Conservation (phyloP, 257 asterid species). For the Nicotiana knightiana region DNA sequence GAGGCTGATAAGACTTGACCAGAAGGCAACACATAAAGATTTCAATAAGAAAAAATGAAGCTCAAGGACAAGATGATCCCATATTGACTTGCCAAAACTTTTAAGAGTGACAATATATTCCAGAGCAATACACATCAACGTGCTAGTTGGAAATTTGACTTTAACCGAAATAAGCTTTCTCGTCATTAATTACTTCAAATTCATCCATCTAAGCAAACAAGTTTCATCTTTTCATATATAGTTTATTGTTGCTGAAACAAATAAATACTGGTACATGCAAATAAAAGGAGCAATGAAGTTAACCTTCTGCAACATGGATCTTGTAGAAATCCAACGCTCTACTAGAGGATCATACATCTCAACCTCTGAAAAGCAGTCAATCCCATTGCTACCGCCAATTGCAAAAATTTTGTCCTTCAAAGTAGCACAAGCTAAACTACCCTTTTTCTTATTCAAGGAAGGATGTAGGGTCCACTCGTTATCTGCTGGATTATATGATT, state of each 20-base stretch:
- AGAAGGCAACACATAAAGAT: neutral
- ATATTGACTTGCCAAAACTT: neutral
- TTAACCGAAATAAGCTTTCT: neutral
- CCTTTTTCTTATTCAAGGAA: conserved; percentile 48
- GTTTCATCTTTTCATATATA: neutral
- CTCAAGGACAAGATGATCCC: neutral
- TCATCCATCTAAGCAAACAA: neutral
- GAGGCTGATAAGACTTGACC: neutral
- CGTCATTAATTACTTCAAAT: neutral
- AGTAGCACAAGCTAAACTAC: conserved; percentile 68
- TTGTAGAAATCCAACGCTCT: conserved; percentile 70
- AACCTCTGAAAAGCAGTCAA: conserved; percentile 51
- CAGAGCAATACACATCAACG: neutral
- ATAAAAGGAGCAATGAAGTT: neutral
- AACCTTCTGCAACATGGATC: conserved; percentile 82
- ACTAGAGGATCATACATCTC: conserved; percentile 70
- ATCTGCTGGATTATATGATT: conserved; percentile 49
- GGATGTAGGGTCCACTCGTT: conserved; percentile 57
- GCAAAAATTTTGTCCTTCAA: conserved; percentile 49
- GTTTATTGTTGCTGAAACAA: neutral
- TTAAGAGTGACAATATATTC: neutral
- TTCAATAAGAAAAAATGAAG: neutral
- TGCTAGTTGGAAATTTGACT: neutral
- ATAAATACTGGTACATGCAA: neutral
- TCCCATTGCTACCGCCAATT: conserved; percentile 72